Evolutionary conservation across 2,329 filamentous ascomycete species (phyloP).

Genomic region (Neospermospora avenae): DNA sequence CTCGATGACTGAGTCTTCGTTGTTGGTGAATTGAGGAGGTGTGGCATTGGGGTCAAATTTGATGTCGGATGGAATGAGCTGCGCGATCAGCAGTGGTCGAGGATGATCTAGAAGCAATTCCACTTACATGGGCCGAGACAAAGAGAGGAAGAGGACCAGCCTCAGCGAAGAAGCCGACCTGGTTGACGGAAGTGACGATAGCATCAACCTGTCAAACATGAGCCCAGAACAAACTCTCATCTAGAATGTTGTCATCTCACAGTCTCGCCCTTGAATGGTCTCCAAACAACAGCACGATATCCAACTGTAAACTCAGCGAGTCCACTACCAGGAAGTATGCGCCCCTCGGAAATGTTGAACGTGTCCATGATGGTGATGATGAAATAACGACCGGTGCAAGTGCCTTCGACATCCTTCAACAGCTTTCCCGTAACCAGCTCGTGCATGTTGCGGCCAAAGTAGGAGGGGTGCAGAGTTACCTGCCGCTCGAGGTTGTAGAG

Average conservation of each 20-base stretch:
- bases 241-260: constrained; percentile 50
- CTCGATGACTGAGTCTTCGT: constrained; percentile 90
- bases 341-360: constrained; percentile 89
- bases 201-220: constrained; percentile 72
- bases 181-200: constrained; percentile 86
- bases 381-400: constrained; percentile 92
- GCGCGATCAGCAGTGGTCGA: constrained; percentile 6
- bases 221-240: constrained; percentile 16
- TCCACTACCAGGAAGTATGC: constrained; percentile 86
- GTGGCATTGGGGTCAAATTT: constrained; percentile 95
- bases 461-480: constrained; percentile 93
- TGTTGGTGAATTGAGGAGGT: constrained; percentile 94
- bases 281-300: constrained; percentile 95
- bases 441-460: constrained; percentile 91
- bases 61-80: constrained; percentile 90
- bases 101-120: not conserved
- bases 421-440: constrained; percentile 87
- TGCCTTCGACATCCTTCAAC: constrained; percentile 89
- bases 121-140: constrained; percentile 51
- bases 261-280: constrained; percentile 96
- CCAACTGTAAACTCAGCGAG: constrained; percentile 92
- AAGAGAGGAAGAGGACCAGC: constrained; percentile 77
- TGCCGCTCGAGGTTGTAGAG: constrained; percentile 94
- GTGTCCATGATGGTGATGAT: constrained; percentile 98
- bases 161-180: constrained; percentile 85